Percentiles rank a stretch among this genome's conserved stretches.
phyloP scores from a whole-genome alignment of 208 protist genomes.

The Trypanosomatidae sp. region DNA sequence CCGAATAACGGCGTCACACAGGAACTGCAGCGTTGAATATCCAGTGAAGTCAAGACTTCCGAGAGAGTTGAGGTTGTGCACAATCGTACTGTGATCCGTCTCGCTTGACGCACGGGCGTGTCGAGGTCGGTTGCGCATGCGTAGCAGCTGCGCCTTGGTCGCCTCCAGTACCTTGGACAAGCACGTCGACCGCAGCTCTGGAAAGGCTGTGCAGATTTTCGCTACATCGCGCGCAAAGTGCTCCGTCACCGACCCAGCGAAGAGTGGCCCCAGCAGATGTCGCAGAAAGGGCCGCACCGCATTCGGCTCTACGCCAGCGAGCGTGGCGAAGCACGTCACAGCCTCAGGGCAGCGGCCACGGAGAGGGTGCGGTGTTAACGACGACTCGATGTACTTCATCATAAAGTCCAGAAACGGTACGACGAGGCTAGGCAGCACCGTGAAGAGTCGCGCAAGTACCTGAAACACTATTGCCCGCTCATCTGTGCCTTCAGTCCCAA shows the following conservation, averaged over 20 bases:
- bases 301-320: slow-evolving; percentile 67
- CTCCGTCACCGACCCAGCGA: slow-evolving; percentile 68
- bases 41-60: slow-evolving; percentile 81
- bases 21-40: slow-evolving; percentile 87
- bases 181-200: slow-evolving; percentile 87
- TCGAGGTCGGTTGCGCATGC: slow-evolving; percentile 29
- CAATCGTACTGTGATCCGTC: slow-evolving; percentile 34
- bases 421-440: slow-evolving; percentile 68
- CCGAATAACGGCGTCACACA: slow-evolving; percentile 76
- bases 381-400: slow-evolving; percentile 81
- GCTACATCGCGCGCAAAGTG: slow-evolving; percentile 79
- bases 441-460: slow-evolving; percentile 55
- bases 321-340: slow-evolving; percentile 83
- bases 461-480: slow-evolving; percentile 70
- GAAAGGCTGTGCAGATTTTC: slow-evolving; percentile 86
- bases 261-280: slow-evolving; percentile 73
- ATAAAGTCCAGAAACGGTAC: slow-evolving; percentile 62
- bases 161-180: slow-evolving; percentile 86
- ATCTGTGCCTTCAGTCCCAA: slow-evolving; percentile 36
- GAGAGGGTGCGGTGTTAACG: slow-evolving; percentile 44
- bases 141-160: slow-evolving; percentile 64
- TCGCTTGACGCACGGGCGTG: slow-evolving; percentile 19
- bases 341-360: slow-evolving; percentile 74
- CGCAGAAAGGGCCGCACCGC: slow-evolving; percentile 79
- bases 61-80: slow-evolving; percentile 70